These are phyloP conservation scores for Aurantiochytrium sp. DNA, from an alignment of 108 stramenopile genomes.

Conservation along the genomic window DNA sequence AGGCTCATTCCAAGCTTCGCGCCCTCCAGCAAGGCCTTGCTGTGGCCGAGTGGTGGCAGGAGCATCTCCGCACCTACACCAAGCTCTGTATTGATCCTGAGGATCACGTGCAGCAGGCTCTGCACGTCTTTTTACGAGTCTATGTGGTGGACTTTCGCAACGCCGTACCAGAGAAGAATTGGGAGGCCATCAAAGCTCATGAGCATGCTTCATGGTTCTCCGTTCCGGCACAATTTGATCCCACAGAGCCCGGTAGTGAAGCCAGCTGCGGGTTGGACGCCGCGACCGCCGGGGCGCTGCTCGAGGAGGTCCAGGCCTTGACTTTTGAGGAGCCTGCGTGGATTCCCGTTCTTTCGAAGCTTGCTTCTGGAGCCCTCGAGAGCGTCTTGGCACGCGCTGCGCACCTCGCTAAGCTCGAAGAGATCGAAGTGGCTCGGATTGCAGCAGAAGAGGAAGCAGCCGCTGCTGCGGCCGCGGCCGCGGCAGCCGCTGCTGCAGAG, in stretches of 20 bases:
- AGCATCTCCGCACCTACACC: background rate
- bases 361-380: background rate
- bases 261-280: background rate
- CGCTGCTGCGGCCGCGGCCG: background rate
- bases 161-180: background rate
- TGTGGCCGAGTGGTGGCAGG: background rate
- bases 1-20: background rate
- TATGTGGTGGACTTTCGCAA: background rate
- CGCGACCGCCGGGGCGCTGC: background rate
- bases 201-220: background rate
- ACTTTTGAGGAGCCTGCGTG: background rate
- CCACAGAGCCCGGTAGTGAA: background rate
- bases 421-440: background rate
- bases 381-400: background rate
- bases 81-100: slow-evolving; percentile 9
- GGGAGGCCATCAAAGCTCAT: background rate
- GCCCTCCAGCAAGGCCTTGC: background rate
- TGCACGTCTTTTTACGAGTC: background rate
- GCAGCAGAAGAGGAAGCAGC: background rate
- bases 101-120: background rate
- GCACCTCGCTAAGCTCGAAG: background rate
- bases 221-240: background rate
- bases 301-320: background rate
- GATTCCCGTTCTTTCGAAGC: background rate
- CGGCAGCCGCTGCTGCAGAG: background rate